Evolutionary conservation across 306 rosid genomes (phyloP).

Genomic region (Styphnolobium japonicum): DNA sequence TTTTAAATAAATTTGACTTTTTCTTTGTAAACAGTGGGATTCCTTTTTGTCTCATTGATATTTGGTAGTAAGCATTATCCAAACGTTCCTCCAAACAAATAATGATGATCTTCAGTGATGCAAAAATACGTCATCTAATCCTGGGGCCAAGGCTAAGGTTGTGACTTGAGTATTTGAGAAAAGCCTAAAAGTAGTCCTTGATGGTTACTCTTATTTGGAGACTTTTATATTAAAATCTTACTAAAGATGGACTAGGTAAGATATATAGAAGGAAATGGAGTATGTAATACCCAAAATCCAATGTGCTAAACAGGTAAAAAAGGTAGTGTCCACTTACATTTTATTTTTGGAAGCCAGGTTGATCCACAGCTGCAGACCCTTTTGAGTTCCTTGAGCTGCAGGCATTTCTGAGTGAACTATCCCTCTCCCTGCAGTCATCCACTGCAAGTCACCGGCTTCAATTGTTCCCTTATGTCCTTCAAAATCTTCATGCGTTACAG

Average conservation of each 20-base stretch:
- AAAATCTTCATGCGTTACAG: slow-evolving; percentile 84
- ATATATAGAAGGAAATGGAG: background rate
- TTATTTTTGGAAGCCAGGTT: slow-evolving; percentile 84
- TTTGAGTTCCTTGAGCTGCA: slow-evolving; percentile 78
- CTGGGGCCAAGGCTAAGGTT: background rate
- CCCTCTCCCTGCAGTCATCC: slow-evolving; percentile 99
- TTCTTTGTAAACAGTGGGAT: slow-evolving; percentile 15
- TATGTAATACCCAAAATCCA: background rate
- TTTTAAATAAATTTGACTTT: slow-evolving; percentile 17
- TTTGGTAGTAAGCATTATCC: background rate
- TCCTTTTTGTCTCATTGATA: slow-evolving; percentile 28
- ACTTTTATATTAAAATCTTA: background rate
- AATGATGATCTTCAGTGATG: slow-evolving; percentile 36
- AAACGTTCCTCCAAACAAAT: slow-evolving; percentile 5
- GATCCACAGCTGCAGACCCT: slow-evolving; percentile 91
- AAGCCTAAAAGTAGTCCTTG: background rate
- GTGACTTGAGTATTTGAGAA: background rate
- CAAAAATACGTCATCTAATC: slow-evolving; percentile 27
- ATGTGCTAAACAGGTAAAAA: background rate
- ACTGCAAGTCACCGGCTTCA: slow-evolving; percentile 84
- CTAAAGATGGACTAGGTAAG: background rate
- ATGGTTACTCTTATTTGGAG: background rate
- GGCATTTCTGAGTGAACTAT: slow-evolving; percentile 98
- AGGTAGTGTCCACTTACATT: slow-evolving; percentile 45
- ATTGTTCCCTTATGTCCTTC: slow-evolving; percentile 96